These are phyloP conservation scores for Rauvolfia tetraphylla DNA, from an alignment of 257 asterid genomes.

Conservation along the genomic window DNA sequence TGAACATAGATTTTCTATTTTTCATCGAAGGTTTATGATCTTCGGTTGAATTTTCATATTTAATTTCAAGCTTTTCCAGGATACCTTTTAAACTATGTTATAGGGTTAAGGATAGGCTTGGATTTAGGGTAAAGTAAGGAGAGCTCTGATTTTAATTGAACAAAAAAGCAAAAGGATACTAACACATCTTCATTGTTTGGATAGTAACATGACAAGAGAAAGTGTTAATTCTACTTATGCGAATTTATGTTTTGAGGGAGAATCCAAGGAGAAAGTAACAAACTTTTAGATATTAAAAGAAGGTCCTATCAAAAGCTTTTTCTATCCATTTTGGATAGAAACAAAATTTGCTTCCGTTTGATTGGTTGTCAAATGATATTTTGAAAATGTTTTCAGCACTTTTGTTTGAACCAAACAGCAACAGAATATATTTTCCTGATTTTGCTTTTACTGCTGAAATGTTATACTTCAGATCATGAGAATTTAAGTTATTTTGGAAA, in stretches of 20 bases:
- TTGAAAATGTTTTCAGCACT: background rate
- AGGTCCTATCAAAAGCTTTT: background rate
- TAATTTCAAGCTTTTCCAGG: background rate
- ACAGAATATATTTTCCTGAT: background rate
- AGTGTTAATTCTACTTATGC: background rate
- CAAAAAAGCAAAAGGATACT: background rate
- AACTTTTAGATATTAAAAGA: background rate
- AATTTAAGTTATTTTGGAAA: background rate
- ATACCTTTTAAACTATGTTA: background rate
- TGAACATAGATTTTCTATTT: background rate
- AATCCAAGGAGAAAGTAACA: too few species aligned
- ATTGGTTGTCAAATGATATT: background rate
- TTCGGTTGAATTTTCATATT: background rate
- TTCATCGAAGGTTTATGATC: background rate
- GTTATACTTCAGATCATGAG: background rate
- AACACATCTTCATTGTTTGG: background rate
- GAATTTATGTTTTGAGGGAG: background rate
- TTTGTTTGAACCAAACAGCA: background rate
- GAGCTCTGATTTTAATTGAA: background rate
- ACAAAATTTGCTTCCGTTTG: background rate
- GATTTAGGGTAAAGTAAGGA: background rate
- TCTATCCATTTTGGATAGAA: background rate
- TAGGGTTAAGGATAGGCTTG: background rate
- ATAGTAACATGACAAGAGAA: background rate
- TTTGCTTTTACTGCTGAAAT: background rate